Evolutionary conservation across 108 stramenopile species (phyloP).

Genomic region (Conticribra guillardii): DNA sequence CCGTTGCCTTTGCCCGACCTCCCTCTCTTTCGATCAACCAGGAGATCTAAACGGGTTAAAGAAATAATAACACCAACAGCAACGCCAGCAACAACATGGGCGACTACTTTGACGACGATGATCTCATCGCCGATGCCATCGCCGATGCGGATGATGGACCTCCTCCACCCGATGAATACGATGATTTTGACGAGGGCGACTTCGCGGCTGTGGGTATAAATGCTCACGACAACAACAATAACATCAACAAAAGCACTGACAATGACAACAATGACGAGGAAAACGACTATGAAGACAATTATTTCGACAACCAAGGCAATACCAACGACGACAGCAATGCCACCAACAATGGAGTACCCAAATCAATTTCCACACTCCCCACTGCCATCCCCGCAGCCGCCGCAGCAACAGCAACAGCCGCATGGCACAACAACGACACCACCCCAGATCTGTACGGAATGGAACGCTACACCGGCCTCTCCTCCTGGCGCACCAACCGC

Average conservation of each 20-base stretch:
- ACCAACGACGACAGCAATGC: neutral
- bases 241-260: too few relatives aligned
- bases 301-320: neutral
- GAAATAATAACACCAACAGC: too few relatives aligned
- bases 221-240: neutral
- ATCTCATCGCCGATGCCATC: slow-evolving; percentile 65
- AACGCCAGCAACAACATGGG: slow-evolving; percentile 12
- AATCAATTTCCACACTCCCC: slow-evolving; percentile 14
- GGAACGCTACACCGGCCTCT: slow-evolving; percentile 41
- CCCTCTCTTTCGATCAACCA: too few relatives aligned
- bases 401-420: slow-evolving; percentile 9
- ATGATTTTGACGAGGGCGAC: slow-evolving; percentile 6
- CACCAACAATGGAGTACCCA: slow-evolving; percentile 1
- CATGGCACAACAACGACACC: neutral
- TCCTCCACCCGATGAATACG: slow-evolving; percentile 20
- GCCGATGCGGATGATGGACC: slow-evolving; percentile 46
- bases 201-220: neutral
- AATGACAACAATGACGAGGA: slow-evolving; percentile 13
- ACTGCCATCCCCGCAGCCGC: too few relatives aligned
- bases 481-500: slow-evolving; percentile 31
- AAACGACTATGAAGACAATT: neutral
- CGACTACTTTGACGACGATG: slow-evolving; percentile 54
- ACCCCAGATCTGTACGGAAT: slow-evolving; percentile 28
- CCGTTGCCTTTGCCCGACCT: too few relatives aligned
- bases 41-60: too few relatives aligned